These are phyloP conservation scores for Botrytis hyacinthi DNA, from an alignment of 2,329 filamentous ascomycete species.

Conservation along the genomic window DNA sequence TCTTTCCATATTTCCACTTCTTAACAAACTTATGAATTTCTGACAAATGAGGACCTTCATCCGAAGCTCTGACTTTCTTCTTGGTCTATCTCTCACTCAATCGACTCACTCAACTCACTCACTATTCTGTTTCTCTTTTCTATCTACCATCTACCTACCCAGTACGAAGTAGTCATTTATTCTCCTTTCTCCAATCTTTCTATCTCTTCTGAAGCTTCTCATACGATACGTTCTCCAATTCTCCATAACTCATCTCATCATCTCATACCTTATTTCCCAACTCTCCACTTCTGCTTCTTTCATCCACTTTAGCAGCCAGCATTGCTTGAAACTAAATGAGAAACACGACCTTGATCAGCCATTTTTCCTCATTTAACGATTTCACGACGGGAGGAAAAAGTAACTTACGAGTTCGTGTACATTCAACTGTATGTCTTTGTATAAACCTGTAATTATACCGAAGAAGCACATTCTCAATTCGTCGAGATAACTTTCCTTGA, in stretches of 20 bases:
- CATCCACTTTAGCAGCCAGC: not conserved
- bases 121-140: not conserved
- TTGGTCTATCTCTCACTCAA: not conserved
- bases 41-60: conserved; percentile 19
- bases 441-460: conserved; percentile 29
- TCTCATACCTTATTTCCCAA: not conserved
- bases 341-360: not conserved
- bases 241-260: conserved; percentile 4
- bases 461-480: conserved; percentile 6
- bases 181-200: not conserved
- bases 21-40: not conserved
- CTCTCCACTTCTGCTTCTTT: not conserved
- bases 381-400: conserved; percentile 28
- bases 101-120: not conserved
- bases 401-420: conserved; percentile 26
- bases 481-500: conserved; percentile 13
- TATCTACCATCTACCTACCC: too few species aligned
- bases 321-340: not conserved
- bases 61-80: conserved; percentile 6
- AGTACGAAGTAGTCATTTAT: not conserved
- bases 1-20: not conserved
- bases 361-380: conserved; percentile 23
- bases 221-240: not conserved
- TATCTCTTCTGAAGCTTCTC: not conserved
- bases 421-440: conserved; percentile 30